Evolutionary conservation across 164 flowering plant genomes (phyloP).

Genomic region (Nymphaea colorata): DNA sequence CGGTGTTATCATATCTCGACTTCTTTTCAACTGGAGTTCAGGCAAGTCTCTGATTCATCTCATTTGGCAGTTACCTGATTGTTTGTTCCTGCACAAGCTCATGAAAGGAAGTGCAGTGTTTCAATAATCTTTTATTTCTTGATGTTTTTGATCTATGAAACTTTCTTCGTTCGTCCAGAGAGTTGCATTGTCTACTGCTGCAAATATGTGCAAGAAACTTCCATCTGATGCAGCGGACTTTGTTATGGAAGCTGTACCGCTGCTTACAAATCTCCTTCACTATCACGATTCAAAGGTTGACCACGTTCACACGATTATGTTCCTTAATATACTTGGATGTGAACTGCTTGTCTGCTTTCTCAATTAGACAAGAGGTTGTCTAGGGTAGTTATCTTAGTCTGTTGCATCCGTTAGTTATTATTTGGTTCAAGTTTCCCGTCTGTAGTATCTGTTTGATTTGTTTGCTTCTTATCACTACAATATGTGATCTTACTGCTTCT

Average conservation of each 20-base stretch:
- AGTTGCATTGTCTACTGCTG: constrained; percentile 96
- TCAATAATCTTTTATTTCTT: background rate
- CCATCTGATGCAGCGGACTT: constrained; percentile 99
- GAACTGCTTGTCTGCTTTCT: too few species aligned
- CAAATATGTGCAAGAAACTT: constrained; percentile 98
- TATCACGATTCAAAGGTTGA: constrained; percentile 91
- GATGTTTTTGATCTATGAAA: background rate
- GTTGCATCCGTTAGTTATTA: too few species aligned
- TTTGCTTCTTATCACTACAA: background rate
- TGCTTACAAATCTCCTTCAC: constrained; percentile 88
- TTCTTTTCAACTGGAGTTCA: constrained; percentile 99
- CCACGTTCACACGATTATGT: background rate
- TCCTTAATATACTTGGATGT: background rate
- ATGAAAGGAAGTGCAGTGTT: too few species aligned
- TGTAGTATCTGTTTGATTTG: background rate
- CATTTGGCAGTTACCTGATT: background rate
- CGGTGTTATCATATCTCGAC: constrained; percentile 92
- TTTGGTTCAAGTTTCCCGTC: too few species aligned
- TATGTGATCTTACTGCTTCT: background rate
- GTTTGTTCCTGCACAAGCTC: background rate
- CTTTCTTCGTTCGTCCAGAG: constrained; percentile 33
- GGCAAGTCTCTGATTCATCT: constrained; percentile 22
- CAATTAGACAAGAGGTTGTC: too few species aligned
- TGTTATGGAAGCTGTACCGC: constrained; percentile 98
- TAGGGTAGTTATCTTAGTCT: too few species aligned